Evolutionary conservation across 495 filamentous ascomycete species (phyloP).

Genomic region (Penicillium mononematosum): DNA sequence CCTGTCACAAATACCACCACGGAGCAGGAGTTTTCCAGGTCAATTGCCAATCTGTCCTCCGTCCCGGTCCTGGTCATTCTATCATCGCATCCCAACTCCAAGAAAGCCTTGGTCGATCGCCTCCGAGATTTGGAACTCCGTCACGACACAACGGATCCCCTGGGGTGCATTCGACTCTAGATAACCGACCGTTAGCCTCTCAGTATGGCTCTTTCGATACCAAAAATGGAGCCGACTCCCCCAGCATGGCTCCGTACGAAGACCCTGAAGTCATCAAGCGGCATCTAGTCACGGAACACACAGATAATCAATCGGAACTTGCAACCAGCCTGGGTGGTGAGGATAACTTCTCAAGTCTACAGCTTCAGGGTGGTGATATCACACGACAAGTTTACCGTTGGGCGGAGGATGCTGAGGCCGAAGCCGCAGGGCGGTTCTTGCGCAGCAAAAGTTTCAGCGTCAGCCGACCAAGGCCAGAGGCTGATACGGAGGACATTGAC

Average conservation of each 20-base stretch:
- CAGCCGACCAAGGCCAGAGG: constrained; percentile 70
- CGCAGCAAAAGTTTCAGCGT: constrained; percentile 85
- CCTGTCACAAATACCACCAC: constrained; percentile 21
- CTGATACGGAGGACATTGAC: constrained; percentile 75
- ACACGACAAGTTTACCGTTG: constrained; percentile 92
- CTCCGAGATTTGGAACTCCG: constrained; percentile 49
- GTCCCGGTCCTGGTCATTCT: constrained; percentile 67
- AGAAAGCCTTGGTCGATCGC: constrained; percentile 56
- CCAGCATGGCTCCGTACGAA: constrained; percentile 56
- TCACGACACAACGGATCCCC: constrained; percentile 58
- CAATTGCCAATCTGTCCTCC: constrained; percentile 41
- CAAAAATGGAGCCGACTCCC: constrained; percentile 42
- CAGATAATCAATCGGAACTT: constrained; percentile 38
- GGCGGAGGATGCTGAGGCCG: constrained; percentile 74
- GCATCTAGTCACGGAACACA: constrained; percentile 64
- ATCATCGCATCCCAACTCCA: constrained; percentile 75
- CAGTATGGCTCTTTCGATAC: constrained; percentile 81
- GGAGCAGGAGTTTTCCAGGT: constrained; percentile 35
- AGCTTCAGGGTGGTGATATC: constrained; percentile 89
- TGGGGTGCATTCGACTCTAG: constrained; percentile 41
- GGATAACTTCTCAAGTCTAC: constrained; percentile 89
- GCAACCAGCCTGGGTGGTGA: constrained; percentile 57
- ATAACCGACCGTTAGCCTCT: constrained; percentile 53
- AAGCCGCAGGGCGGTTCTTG: constrained; percentile 48
- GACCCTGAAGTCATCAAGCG: constrained; percentile 78